Evolutionary conservation across 208 protist species (phyloP).

Genomic region (Leishmania amazonensis): DNA sequence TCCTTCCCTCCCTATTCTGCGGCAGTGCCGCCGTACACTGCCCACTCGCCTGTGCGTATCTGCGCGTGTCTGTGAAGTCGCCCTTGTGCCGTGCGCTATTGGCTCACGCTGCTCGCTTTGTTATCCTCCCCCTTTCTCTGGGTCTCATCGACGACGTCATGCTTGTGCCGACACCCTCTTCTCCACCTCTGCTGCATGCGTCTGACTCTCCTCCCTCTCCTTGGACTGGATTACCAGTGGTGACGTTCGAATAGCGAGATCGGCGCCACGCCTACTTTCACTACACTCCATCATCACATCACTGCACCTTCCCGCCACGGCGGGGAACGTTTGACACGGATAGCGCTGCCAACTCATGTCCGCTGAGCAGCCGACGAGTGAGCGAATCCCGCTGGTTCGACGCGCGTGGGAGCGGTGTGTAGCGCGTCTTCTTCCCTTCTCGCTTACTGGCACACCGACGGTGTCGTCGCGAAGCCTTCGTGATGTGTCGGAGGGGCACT

Average conservation of each 20-base stretch:
- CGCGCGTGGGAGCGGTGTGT: constrained; percentile 32
- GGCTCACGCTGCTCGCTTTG: neutral
- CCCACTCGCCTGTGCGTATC: neutral
- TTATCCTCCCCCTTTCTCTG: neutral
- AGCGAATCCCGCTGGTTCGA: constrained; percentile 15
- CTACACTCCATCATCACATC: neutral
- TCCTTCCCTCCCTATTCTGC: neutral
- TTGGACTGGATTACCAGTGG: neutral
- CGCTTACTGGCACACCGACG: neutral
- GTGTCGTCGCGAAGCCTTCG: neutral
- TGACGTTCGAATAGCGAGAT: neutral
- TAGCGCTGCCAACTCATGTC: neutral
- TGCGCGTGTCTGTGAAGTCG: neutral
- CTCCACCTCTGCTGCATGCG: neutral
- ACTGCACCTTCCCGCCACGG: neutral
- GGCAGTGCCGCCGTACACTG: neutral
- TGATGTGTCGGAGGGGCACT: constrained; percentile 1
- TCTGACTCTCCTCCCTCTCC: neutral
- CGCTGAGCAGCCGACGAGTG: neutral
- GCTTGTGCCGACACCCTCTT: neutral
- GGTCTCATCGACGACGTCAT: neutral
- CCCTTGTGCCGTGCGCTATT: neutral
- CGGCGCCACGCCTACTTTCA: neutral
- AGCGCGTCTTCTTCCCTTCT: constrained; percentile 23
- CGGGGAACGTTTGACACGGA: neutral